These are phyloP conservation scores for Apiospora sp. DNA, from an alignment of 2,329 filamentous ascomycete species.

Conservation along the genomic window DNA sequence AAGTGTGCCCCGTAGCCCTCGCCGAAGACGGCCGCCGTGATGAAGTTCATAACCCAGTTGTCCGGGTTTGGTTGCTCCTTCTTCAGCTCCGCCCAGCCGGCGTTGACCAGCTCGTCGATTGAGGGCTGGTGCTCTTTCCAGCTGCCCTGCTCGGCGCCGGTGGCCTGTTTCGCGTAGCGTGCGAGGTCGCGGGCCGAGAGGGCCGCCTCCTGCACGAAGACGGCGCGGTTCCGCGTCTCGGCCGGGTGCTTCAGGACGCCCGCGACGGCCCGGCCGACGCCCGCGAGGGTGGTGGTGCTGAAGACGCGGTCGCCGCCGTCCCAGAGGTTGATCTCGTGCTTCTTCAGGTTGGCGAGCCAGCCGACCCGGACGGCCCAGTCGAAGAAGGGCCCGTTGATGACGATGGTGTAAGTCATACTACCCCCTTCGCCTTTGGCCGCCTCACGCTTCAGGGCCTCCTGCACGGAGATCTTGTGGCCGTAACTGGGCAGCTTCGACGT, in stretches of 20 bases:
- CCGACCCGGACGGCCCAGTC: slow-evolving; percentile 28
- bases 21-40: not conserved
- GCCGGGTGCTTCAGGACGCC: slow-evolving; percentile 51
- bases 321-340: slow-evolving; percentile 47
- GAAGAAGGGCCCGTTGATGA: slow-evolving; percentile 47
- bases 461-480: slow-evolving; percentile 29
- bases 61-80: slow-evolving; percentile 24
- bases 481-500: slow-evolving; percentile 31
- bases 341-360: slow-evolving; percentile 25
- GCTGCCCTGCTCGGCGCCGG: not conserved
- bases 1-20: slow-evolving; percentile 9
- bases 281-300: slow-evolving; percentile 52
- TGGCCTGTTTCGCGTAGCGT: slow-evolving; percentile 29
- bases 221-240: slow-evolving; percentile 57
- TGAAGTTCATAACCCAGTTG: not conserved
- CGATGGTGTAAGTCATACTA: slow-evolving; percentile 39
- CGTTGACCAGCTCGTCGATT: not conserved
- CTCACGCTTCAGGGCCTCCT: slow-evolving; percentile 29
- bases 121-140: not conserved
- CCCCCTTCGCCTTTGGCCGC: slow-evolving; percentile 9
- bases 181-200: slow-evolving; percentile 59
- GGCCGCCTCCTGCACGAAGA: slow-evolving; percentile 60
- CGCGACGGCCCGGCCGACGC: slow-evolving; percentile 54
- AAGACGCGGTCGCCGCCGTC: slow-evolving; percentile 55
- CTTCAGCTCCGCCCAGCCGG: slow-evolving; percentile 20